Base-by-base conservation (phyloP, 2,329 filamentous ascomycete species). In the Tolypocladium nubicola region DNA sequence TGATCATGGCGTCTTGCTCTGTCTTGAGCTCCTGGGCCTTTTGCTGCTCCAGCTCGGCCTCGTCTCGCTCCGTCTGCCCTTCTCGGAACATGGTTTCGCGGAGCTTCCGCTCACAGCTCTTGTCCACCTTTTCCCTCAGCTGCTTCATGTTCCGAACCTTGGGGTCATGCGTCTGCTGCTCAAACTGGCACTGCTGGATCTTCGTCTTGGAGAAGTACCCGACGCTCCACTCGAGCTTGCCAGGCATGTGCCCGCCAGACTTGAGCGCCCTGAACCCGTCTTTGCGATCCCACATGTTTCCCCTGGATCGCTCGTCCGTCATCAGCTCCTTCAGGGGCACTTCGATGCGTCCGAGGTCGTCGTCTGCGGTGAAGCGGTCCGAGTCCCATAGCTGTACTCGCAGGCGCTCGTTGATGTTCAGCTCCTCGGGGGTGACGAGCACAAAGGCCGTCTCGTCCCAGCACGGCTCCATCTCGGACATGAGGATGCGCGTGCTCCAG, bases 311-410 rank as follows among this genome's bases (percentile, higher is more conserved):
- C 0, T 77, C 65, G 50, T 73, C 76, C 56, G 76, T 77, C 80
- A 90, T 89, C 7, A 90, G 65, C 4, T 81, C 70, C 64, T 86
- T 86, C 38, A 90, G 69, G 59, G 83, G 81, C 10, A 90, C 70
- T 66, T 90, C 87, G 16, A 90, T 87, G 19, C 87, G 80, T 19
- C 88, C 87, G 1, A 90, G 75, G 64, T 90, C 87, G 63, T 90
- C 87, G 65, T 90, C 87, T 1, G 87, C 87, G 2, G 83, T 86
- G 55, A 82, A 79, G 49, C 84, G 83, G 67, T 90, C 88, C 2
- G 85, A 88, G 63, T 91, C 88, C 87, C 87, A 91, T 0, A 90
- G 74, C 65, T 90, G 86, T 1, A 90, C 66, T 3, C 86, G 80
- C 11, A 91, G 68, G 39, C 81, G 83, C 69, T 89, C 87, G 26